These are phyloP conservation scores for Nannochloropsis oceanica DNA, from an alignment of 108 stramenopile species.

Conservation along the genomic window DNA sequence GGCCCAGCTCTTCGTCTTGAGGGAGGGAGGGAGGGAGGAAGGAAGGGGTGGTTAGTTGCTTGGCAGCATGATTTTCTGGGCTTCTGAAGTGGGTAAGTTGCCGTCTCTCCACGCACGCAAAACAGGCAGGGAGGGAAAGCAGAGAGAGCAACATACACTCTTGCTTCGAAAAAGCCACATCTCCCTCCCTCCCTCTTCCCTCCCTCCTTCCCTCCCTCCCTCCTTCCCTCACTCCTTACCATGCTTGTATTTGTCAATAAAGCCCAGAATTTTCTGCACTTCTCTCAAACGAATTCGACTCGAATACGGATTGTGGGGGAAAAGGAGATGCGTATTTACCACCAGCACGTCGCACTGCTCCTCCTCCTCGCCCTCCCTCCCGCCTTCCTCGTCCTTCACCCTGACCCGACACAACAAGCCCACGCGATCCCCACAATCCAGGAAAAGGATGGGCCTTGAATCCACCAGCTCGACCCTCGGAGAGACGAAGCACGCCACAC, in stretches of 20 bases:
- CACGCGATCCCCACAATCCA: slow-evolving; percentile 3
- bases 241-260: slow-evolving; percentile 1
- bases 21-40: background rate
- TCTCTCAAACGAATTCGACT: background rate
- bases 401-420: background rate
- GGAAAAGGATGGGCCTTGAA: background rate
- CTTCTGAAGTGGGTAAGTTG: too few species aligned
- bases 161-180: too few species aligned
- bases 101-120: too few species aligned
- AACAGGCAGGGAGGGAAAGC: background rate
- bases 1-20: background rate
- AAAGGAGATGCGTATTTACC: slow-evolving; percentile 6
- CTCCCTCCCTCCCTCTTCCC: too few species aligned
- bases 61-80: background rate
- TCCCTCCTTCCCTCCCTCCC: background rate
- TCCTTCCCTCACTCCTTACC: background rate
- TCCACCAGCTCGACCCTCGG: background rate
- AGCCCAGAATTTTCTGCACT: background rate
- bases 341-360: background rate
- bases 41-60: background rate
- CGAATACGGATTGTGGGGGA: background rate
- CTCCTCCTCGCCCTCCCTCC: background rate
- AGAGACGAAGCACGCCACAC: background rate
- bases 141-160: background rate
- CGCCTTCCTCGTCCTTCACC: background rate